Conservation (phyloP, 306 rosid species). For the Medicago arabica region DNA sequence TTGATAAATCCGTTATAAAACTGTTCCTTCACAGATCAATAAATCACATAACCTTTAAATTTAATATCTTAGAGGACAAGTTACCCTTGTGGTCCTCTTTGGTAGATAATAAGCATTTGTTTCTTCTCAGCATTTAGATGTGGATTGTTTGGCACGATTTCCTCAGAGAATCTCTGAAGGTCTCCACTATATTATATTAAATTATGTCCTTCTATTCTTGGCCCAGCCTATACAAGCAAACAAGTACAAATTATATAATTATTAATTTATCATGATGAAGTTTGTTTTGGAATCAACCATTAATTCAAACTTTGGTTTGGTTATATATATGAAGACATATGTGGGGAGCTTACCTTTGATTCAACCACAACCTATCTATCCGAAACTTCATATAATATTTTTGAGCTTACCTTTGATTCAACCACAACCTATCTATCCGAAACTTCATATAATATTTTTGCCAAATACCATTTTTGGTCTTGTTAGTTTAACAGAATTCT, state of each 20-base stretch:
- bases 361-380: too few relatives aligned
- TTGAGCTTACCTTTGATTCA: too few relatives aligned
- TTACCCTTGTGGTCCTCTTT: slow-evolving; percentile 42
- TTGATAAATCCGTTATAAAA: slow-evolving; percentile 20
- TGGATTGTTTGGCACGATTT: slow-evolving; percentile 38
- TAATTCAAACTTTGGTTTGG: too few relatives aligned
- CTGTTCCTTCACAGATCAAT: background rate
- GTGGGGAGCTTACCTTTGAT: too few relatives aligned
- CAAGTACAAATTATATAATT: background rate
- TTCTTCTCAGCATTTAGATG: slow-evolving; percentile 31
- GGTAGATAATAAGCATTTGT: slow-evolving; percentile 13
- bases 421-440: too few relatives aligned
- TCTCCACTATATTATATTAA: background rate
- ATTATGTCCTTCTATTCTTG: background rate
- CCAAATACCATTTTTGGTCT: too few relatives aligned
- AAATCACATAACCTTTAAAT: slow-evolving; percentile 3
- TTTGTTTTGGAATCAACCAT: background rate
- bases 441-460: too few relatives aligned
- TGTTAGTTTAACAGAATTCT: too few relatives aligned
- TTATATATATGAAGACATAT: too few relatives aligned
- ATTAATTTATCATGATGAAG: background rate
- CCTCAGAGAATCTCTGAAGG: slow-evolving; percentile 38
- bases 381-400: too few relatives aligned
- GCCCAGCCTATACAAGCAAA: background rate
- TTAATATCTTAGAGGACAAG: slow-evolving; percentile 31